Conservation (phyloP, 23 red algal genomes). For the Pyropia haitanensis region DNA sequence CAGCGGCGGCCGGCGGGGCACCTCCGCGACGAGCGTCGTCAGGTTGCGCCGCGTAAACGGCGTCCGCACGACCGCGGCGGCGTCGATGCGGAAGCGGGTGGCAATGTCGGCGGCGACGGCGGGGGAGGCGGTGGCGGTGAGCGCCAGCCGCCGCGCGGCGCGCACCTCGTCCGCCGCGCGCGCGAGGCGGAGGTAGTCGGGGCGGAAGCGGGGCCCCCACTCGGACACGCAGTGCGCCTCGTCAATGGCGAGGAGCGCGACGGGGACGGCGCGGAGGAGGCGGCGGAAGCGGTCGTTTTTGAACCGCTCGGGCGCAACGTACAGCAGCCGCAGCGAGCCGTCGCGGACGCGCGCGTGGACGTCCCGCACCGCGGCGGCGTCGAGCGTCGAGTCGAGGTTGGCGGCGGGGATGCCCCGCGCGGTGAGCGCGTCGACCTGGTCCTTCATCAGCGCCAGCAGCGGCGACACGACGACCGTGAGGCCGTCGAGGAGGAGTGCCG, state of each 20-base stretch:
- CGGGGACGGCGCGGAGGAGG: conserved; percentile 20
- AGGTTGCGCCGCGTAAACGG: conserved; percentile 46
- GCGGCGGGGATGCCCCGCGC: conserved; percentile 53
- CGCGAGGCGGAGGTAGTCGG: conserved; percentile 72
- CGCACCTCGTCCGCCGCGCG: conserved; percentile 36
- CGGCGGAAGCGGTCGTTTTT: conserved; percentile 47
- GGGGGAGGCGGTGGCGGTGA: conserved; percentile 91
- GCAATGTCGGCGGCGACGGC: conserved; percentile 66
- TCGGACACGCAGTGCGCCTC: conserved; percentile 97
- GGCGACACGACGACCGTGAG: conserved; percentile 93
- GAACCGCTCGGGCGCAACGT: conserved; percentile 85
- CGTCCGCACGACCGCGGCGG: conserved; percentile 16
- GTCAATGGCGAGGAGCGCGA: conserved; percentile 74
- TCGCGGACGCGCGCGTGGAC: conserved; percentile 35
- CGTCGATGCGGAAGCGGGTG: conserved; percentile 45
- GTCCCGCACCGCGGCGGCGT: conserved; percentile 31
- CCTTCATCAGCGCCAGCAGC: conserved; percentile 83
- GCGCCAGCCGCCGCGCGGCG: conserved; percentile 32
- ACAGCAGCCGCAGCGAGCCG: conserved; percentile 47
- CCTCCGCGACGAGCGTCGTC: conserved; percentile 21
- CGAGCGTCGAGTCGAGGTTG: conserved; percentile 54
- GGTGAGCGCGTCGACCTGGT: conserved; percentile 69
- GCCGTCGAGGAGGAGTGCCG: conserved; percentile 42
- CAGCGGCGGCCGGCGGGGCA: conserved; percentile 9
- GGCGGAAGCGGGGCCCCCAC: conserved; percentile 94